Conservation (phyloP, 2,329 filamentous ascomycete genomes). For the Ascochyta fabae region DNA sequence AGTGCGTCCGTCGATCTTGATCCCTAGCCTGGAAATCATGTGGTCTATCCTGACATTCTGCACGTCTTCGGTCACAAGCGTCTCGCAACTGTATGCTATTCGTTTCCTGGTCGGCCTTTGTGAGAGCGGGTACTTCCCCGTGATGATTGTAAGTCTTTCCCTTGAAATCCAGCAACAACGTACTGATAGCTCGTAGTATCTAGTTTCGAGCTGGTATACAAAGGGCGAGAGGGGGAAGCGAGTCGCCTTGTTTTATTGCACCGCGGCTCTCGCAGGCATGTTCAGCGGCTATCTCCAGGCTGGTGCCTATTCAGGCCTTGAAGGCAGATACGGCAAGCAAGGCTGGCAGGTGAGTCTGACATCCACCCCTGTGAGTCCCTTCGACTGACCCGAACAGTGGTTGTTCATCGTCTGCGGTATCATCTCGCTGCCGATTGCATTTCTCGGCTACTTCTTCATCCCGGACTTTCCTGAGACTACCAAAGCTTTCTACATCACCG, state of each 20-base stretch:
- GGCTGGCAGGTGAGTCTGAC: slow-evolving; percentile 27
- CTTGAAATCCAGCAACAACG: background rate
- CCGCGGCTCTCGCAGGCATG: slow-evolving; percentile 42
- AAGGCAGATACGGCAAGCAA: slow-evolving; percentile 32
- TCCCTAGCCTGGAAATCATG: slow-evolving; percentile 43
- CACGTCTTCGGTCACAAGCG: slow-evolving; percentile 26
- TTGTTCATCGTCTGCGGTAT: slow-evolving; percentile 43
- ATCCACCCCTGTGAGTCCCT: background rate
- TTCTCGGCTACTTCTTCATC: slow-evolving; percentile 51
- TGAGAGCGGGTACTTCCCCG: slow-evolving; percentile 37
- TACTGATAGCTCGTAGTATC: slow-evolving; percentile 22
- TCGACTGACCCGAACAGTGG: slow-evolving; percentile 18
- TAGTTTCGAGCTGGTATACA: slow-evolving; percentile 54
- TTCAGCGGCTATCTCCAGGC: slow-evolving; percentile 46
- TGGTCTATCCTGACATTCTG: slow-evolving; percentile 34
- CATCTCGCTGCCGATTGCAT: slow-evolving; percentile 53
- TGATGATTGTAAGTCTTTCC: slow-evolving; percentile 31
- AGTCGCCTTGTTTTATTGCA: slow-evolving; percentile 43
- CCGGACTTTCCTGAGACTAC: slow-evolving; percentile 38
- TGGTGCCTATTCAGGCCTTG: slow-evolving; percentile 40
- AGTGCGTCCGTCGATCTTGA: slow-evolving; percentile 34
- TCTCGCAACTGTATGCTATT: slow-evolving; percentile 43
- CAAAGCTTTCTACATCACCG: slow-evolving; percentile 47
- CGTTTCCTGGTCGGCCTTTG: slow-evolving; percentile 42
- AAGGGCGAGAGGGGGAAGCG: slow-evolving; percentile 44